These are phyloP conservation scores for Syzygium syzygioides DNA, from an alignment of 441 rosid genomes.

Conservation along the genomic window DNA sequence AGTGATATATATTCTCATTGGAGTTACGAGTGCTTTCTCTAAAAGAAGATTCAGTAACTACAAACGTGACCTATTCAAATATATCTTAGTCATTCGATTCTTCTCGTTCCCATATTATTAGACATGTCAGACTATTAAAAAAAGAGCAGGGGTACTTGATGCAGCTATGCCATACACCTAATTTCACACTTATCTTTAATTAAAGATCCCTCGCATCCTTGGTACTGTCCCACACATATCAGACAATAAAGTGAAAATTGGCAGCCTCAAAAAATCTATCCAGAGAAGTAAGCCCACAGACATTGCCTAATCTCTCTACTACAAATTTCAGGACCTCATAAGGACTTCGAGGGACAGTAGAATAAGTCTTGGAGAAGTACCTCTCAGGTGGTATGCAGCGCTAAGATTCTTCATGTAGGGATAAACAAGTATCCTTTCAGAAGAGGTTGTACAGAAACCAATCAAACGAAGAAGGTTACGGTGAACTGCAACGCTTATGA, in stretches of 20 bases:
- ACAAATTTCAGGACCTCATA: not conserved
- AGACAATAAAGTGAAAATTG: not conserved
- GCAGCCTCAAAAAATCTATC: not conserved
- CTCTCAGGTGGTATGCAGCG: constrained; percentile 47
- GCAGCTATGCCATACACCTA: not conserved
- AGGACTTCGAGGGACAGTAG: not conserved
- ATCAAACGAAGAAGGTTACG: constrained; percentile 47
- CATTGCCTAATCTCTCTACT: not conserved
- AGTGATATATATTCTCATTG: not conserved
- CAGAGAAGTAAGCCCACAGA: not conserved
- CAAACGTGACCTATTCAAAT: not conserved
- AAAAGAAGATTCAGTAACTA: not conserved
- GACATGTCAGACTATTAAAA: not conserved
- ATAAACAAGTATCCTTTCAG: constrained; percentile 51
- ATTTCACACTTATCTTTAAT: not conserved
- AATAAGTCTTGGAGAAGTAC: constrained; percentile 12
- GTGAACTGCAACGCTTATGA: constrained; percentile 52
- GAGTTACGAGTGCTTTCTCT: not conserved
- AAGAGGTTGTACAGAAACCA: constrained; percentile 40
- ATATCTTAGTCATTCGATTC: not conserved
- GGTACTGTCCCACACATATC: not conserved
- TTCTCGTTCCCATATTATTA: not conserved
- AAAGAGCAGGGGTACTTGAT: not conserved
- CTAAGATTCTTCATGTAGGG: constrained; percentile 61
- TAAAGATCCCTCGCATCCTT: not conserved